Percentiles rank a stretch among this genome's conserved stretches.
phyloP scores from a whole-genome alignment of 805 yeast species.

The Lachancea meyersii region DNA sequence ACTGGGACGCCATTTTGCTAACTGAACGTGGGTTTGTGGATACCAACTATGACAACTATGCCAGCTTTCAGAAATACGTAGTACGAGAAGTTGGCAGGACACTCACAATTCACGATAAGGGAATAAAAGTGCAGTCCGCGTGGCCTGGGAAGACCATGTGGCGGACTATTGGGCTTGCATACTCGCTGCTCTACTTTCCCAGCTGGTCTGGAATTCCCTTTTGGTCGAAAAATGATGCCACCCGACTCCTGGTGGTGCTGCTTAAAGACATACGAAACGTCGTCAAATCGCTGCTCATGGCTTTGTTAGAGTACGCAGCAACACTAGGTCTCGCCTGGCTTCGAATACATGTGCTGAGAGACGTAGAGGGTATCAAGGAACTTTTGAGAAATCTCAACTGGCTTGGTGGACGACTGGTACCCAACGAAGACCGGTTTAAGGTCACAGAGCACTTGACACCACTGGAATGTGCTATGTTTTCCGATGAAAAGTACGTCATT shows the following conservation, averaged over 20 bases:
- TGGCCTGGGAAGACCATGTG: conserved; percentile 11
- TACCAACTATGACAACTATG: conserved; percentile 4
- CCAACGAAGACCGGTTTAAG: conserved; percentile 22
- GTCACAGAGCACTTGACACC: conserved; percentile 5
- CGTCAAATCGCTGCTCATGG: conserved; percentile 24
- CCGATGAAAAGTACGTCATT: conserved; percentile 27
- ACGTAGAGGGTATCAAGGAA: conserved; percentile 14
- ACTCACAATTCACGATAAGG: conserved; percentile 6
- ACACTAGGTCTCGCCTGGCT: conserved; percentile 15
- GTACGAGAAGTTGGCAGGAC: conserved; percentile 7
- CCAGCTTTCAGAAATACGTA: conserved; percentile 6
- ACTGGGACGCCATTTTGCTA: conserved; percentile 30
- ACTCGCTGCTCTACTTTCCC: conserved; percentile 24
- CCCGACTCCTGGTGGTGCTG: conserved; percentile 20
- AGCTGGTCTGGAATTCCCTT: conserved; percentile 19
- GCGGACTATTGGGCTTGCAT: conserved; percentile 23
- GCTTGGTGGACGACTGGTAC: conserved; percentile 27
- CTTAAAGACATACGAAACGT: conserved; percentile 12
- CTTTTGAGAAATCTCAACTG: conserved; percentile 28
- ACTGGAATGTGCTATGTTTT: conserved; percentile 15
- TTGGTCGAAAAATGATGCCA: conserved; percentile 21
- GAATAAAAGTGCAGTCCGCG: neutral
- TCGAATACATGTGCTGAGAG: conserved; percentile 23
- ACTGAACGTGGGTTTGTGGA: conserved; percentile 26
- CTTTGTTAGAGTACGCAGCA: conserved; percentile 25